Base-by-base conservation (phyloP, 2,329 filamentous ascomycete species). In the Aspergillus brasiliensis region DNA sequence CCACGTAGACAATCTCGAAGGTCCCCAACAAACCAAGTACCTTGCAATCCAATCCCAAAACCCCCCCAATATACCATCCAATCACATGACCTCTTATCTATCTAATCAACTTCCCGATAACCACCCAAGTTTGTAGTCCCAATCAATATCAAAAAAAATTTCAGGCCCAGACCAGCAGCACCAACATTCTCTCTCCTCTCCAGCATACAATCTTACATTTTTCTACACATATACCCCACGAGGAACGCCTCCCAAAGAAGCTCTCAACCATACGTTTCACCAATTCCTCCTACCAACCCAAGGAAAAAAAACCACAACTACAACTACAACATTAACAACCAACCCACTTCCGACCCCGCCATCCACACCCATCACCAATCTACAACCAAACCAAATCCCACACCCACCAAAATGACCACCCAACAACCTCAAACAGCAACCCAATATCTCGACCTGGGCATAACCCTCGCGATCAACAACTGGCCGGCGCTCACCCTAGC, bases 401-500 rank as follows among this genome's bases (percentile, higher is more conserved):
- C 17, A 48, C 44, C 21, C 23, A 21, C 49, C 46, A 65, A 66
- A 57, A 67, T 73, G 71, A 56, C 62, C 31, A 56, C 56, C 34
- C 57, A 49, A 59, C 67, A 58, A 38, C 65, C 61, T n/a, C 55
- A 59, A 69, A 85, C 83, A 68, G 83, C 83, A 68, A 83, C 88
- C 72, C 77, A 83, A 65, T 84, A 87, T 71, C 91, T 98, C 80
- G 95, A 98, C 75, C 89, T 95, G 71, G 90, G 87, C 72, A 89
- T 97, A 69, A 92, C 91, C 74, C 89, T 95, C 74, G 81, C 89
- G 46, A 86, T 99, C 66, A 88, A 93, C 80, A 86, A 91, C 72
- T 99, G 95, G 95, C 88, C 90, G 7, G 89, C 91, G 31, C 88
- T 99, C 56, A 90, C 89, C 51, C 87, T 97, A 72, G 92, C 95